A percentile compares a stretch with the other conserved stretches of the same genome.
Conservation (phyloP, 208 protist species). For the Strigomonas galati region DNA sequence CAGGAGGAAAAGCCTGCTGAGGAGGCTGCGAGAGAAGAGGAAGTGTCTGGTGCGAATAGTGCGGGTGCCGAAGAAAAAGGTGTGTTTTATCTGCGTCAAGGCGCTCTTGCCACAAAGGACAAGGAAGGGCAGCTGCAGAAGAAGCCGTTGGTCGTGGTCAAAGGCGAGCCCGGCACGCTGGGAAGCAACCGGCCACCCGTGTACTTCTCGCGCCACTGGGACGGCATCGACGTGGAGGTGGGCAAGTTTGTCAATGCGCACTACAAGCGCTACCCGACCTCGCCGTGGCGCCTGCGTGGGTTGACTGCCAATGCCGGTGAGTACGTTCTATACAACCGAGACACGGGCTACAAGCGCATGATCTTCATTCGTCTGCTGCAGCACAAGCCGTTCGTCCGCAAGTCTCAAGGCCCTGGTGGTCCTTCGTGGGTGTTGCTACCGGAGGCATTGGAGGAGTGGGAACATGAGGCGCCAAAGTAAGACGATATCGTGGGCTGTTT, state of each 20-base stretch:
- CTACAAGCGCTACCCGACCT: conserved; percentile 33
- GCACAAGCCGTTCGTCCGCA: conserved; percentile 42
- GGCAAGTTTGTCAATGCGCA: conserved; percentile 46
- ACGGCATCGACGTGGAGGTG: conserved; percentile 55
- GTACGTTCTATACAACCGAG: conserved; percentile 68
- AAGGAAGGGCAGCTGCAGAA: conserved; percentile 5
- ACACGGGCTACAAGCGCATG: conserved; percentile 28
- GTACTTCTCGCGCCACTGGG: conserved; percentile 50
- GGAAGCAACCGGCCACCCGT: conserved; percentile 18
- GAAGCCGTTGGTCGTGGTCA: neutral
- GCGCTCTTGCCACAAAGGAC: conserved; percentile 1
- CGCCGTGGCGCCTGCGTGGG: conserved; percentile 48
- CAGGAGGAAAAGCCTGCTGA: conserved; percentile 4
- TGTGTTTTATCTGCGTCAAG: conserved; percentile 6
- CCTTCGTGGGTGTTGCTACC: conserved; percentile 18
- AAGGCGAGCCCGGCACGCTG: conserved; percentile 2
- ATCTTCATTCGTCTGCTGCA: conserved; percentile 62
- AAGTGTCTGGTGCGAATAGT: too few species aligned
- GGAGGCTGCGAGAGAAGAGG: conserved; percentile 1
- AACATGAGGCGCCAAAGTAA: conserved; percentile 9
- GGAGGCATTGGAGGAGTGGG: conserved; percentile 11
- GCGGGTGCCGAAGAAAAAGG: too few species aligned
- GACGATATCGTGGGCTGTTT: neutral
- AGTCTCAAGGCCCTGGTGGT: conserved; percentile 17
- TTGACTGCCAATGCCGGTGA: conserved; percentile 46